Base-by-base conservation (phyloP, 495 filamentous ascomycete species). In the Lentithecium fluviatile region DNA sequence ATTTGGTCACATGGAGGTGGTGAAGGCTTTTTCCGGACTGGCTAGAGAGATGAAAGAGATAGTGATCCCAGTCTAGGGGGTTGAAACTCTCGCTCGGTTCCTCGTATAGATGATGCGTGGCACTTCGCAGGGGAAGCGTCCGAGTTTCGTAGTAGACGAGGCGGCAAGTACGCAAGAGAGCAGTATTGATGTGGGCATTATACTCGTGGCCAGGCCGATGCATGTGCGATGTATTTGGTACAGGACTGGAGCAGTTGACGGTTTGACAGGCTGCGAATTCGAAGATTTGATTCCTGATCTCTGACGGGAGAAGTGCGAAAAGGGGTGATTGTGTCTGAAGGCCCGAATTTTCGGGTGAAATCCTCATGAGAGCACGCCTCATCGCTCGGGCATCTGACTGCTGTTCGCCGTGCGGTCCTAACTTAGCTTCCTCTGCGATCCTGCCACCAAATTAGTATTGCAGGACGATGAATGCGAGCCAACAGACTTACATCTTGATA, bases 271-370 rank as follows among this genome's bases (percentile, higher is more conserved):
- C 40, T 11, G 58, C 62, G 20, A 58, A 48, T 12, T 54, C 45
- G 47, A 62, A 70, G 25, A 70, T 68, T 11, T 48, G 26, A 38
- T 65, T 60, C 3, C 68, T 61, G 21, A 68, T 57, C 42, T 70
- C 65, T 0, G 51, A 25, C 6, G 68, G 68, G 17, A 68, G 57
- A 12, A 49, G 21, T 20, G 46, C 43, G 55, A 69, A 69, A 17
- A 69, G 64, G 2, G 66, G 63, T n/a, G 47, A 60, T 54, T 63
- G 58, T 6, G 45, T 40, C 36, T 69, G 66, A 3, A 53, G 58
- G 20, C 50, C 23, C 13, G 26, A 63, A 38, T 46, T 65, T 25
- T 23, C n/a, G 4, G 56, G 57, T 12, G 49, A 60, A n/a, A 65
- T 60, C 2, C 17, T 2, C 11, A 6, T 6, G 10, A 64, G 38